Percentiles rank a stretch among this genome's conserved stretches.
Evolutionary conservation across 139 green algal species (phyloP).

Genomic region (Chlamydomonas eustigma): DNA sequence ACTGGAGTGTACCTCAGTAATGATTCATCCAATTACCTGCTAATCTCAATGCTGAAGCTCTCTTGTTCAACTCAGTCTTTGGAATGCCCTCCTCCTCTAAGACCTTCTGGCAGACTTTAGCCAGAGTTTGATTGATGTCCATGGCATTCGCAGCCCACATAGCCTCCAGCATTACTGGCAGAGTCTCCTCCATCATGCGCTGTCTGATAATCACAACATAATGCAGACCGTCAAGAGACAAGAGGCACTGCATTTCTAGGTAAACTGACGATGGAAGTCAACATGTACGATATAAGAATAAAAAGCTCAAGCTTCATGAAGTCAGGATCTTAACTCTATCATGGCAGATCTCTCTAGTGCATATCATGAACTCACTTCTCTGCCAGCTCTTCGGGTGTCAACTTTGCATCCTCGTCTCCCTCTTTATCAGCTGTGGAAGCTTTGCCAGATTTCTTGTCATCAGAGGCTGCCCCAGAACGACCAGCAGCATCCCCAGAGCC

Average conservation of each 20-base stretch:
- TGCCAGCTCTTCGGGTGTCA: not conserved
- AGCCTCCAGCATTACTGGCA: slow-evolving; percentile 85
- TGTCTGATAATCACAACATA: too few species aligned
- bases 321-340: too few species aligned
- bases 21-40: too few species aligned
- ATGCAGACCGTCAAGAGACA: too few species aligned
- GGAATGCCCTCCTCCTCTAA: slow-evolving; percentile 23
- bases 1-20: too few species aligned
- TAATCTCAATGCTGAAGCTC: slow-evolving; percentile 28
- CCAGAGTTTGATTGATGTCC: slow-evolving; percentile 85
- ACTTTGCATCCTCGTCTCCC: not conserved
- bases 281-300: too few species aligned
- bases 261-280: too few species aligned
- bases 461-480: not conserved
- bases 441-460: not conserved
- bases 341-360: too few species aligned
- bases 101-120: slow-evolving; percentile 46
- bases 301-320: too few species aligned
- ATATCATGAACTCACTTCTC: not conserved
- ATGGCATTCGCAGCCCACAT: slow-evolving; percentile 90
- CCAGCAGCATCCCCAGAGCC: too few species aligned
- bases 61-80: slow-evolving; percentile 19
- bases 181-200: slow-evolving; percentile 61
- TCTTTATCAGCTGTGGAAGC: not conserved
- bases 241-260: too few species aligned